Conservation (phyloP, 2,329 filamentous ascomycete species). For the Fusarium clavum region DNA sequence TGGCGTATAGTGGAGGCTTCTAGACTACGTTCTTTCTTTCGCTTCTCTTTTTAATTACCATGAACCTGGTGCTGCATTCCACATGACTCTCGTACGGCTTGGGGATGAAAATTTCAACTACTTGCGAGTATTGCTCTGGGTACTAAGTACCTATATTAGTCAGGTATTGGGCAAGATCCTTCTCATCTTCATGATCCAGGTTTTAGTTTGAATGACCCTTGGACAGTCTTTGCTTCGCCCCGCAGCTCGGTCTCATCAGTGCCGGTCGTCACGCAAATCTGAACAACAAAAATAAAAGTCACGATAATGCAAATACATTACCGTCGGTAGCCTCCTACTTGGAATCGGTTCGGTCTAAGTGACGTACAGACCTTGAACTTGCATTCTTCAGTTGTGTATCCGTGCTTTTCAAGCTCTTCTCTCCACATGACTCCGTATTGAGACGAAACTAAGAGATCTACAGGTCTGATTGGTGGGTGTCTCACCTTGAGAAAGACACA, state of each 20-base stretch:
- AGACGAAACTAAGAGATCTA: background rate
- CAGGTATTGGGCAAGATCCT: constrained; percentile 14
- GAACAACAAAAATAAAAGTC: constrained; percentile 18
- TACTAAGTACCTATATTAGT: background rate
- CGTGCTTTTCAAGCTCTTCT: constrained; percentile 12
- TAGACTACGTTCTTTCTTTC: constrained; percentile 22
- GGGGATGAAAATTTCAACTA: constrained; percentile 28
- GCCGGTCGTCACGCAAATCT: constrained; percentile 27
- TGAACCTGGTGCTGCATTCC: constrained; percentile 13
- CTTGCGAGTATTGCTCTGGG: background rate
- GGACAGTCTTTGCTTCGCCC: constrained; percentile 11
- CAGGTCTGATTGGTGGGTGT: constrained; percentile 26
- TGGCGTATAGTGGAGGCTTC: constrained; percentile 30
- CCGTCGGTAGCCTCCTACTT: constrained; percentile 39
- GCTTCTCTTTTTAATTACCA: constrained; percentile 8
- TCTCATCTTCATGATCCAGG: constrained; percentile 16
- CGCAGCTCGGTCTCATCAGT: constrained; percentile 15
- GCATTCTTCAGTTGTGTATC: constrained; percentile 11
- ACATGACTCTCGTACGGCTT: constrained; percentile 42
- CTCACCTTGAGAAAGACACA: constrained; percentile 25
- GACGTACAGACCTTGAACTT: constrained; percentile 35
- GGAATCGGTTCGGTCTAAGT: constrained; percentile 32
- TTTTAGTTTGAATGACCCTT: constrained; percentile 19
- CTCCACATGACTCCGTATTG: constrained; percentile 19
- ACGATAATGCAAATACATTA: constrained; percentile 42